A percentile compares a stretch with the other conserved stretches of the same genome.
These are phyloP conservation scores for Pseudonitzschia multiseries DNA, from an alignment of 108 stramenopile genomes.

Conservation along the genomic window DNA sequence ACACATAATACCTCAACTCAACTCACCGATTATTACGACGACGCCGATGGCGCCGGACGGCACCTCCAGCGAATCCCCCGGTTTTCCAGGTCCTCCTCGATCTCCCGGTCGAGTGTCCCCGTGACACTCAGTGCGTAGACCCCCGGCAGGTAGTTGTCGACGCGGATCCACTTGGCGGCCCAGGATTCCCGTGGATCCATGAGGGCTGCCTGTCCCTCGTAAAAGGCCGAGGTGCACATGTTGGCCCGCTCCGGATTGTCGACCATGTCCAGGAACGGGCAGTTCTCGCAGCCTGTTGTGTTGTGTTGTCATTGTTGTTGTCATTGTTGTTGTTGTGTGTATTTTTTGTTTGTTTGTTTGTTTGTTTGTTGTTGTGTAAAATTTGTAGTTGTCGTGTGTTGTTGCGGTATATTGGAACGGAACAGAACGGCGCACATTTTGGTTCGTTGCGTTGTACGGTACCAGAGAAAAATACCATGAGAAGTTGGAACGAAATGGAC, in stretches of 20 bases:
- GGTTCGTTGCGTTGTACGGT: no score
- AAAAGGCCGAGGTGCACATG: conserved; percentile 84
- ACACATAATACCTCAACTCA: no score
- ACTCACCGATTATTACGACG: conserved; percentile 12
- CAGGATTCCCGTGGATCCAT: conserved; percentile 91
- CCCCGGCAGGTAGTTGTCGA: conserved; percentile 74
- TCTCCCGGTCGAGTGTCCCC: conserved; percentile 79
- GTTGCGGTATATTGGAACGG: no score
- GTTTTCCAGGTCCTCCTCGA: conserved; percentile 84
- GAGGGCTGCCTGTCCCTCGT: conserved; percentile 81
- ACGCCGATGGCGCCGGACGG: conserved; percentile 40
- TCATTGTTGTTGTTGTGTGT: no score
- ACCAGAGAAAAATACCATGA: no score
- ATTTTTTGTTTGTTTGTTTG: no score
- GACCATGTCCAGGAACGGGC: conserved; percentile 86
- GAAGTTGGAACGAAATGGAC: no score
- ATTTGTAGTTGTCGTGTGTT: no score
- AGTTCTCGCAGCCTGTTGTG: conserved; percentile 71
- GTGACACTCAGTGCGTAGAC: conserved; percentile 86
- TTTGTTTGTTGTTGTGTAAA: no score
- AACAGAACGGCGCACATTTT: no score
- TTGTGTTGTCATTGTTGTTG: no score
- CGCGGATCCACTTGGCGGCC: conserved; percentile 88
- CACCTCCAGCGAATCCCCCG: conserved; percentile 85
- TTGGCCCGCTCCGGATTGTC: conserved; percentile 70